A percentile compares a stretch with the other conserved stretches of the same genome.
phyloP scores from a whole-genome alignment of 352 stramenopile species.

The Globisporangium polare region DNA sequence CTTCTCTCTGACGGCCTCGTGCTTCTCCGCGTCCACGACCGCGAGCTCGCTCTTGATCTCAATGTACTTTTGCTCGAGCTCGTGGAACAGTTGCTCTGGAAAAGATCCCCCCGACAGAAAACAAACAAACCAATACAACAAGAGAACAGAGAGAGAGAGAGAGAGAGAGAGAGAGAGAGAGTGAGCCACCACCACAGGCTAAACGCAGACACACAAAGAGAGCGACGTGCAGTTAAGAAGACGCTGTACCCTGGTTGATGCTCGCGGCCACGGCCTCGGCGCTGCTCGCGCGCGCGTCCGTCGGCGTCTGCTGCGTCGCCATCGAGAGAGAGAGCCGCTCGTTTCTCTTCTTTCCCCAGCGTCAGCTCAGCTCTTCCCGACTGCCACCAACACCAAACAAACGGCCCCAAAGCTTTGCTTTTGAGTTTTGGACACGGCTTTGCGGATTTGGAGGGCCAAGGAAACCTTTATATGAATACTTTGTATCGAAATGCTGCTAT shows the following conservation, averaged over 20 bases:
- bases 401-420: too few species aligned
- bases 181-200: neutral
- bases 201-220: neutral
- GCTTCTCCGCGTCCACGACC: slow-evolving; percentile 49
- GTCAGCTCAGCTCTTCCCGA: too few species aligned
- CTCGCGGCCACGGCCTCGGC: slow-evolving; percentile 26
- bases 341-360: too few species aligned
- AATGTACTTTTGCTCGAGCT: slow-evolving; percentile 74
- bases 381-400: too few species aligned
- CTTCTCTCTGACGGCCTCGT: slow-evolving; percentile 43
- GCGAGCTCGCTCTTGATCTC: slow-evolving; percentile 55
- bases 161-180: neutral
- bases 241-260: slow-evolving; percentile 40
- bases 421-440: too few species aligned
- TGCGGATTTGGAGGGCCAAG: too few species aligned
- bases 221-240: too few species aligned
- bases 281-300: neutral
- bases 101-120: neutral
- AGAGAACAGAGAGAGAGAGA: too few species aligned
- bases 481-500: too few species aligned
- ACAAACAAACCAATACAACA: too few species aligned
- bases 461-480: too few species aligned
- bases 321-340: neutral
- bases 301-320: neutral
- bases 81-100: slow-evolving; percentile 74